These are phyloP conservation scores for Saccharomyces paradoxus DNA, from an alignment of 805 yeast species.

Conservation along the genomic window DNA sequence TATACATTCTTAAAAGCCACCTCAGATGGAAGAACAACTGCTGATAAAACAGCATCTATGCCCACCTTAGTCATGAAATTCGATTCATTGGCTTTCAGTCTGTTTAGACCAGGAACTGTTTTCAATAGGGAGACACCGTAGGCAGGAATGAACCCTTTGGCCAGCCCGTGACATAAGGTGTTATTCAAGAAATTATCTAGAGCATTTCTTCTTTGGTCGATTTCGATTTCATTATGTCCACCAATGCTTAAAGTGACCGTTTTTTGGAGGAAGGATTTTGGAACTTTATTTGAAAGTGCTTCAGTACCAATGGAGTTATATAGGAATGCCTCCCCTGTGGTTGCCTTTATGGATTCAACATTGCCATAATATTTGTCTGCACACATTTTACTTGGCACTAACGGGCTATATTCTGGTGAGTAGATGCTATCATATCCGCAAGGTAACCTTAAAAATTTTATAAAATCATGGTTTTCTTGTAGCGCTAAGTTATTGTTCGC, in stretches of 20 bases:
- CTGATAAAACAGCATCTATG: slow-evolving; percentile 9
- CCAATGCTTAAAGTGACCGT: slow-evolving; percentile 27
- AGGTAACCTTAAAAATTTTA: slow-evolving; percentile 24
- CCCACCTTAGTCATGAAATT: slow-evolving; percentile 8
- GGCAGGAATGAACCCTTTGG: slow-evolving; percentile 23
- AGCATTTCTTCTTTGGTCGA: slow-evolving; percentile 21
- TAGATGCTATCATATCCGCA: slow-evolving; percentile 21
- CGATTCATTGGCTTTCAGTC: not conserved
- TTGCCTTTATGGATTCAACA: slow-evolving; percentile 25
- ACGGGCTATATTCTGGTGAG: slow-evolving; percentile 23
- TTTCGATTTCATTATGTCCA: slow-evolving; percentile 25
- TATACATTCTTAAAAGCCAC: slow-evolving; percentile 13
- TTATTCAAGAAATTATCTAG: slow-evolving; percentile 25
- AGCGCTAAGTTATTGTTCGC: slow-evolving; percentile 12
- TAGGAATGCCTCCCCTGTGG: slow-evolving; percentile 27
- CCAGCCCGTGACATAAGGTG: slow-evolving; percentile 20
- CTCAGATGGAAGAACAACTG: slow-evolving; percentile 14
- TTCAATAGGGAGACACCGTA: slow-evolving; percentile 21
- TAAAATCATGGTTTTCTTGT: slow-evolving; percentile 21
- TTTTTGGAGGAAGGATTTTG: slow-evolving; percentile 13
- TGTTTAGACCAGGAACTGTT: slow-evolving; percentile 7
- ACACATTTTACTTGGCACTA: slow-evolving; percentile 26
- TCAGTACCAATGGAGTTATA: slow-evolving; percentile 15
- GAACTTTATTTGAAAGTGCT: not conserved
- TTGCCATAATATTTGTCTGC: slow-evolving; percentile 23